These are phyloP conservation scores for Skeletonema potamos DNA, from an alignment of 108 stramenopile species.

Conservation along the genomic window DNA sequence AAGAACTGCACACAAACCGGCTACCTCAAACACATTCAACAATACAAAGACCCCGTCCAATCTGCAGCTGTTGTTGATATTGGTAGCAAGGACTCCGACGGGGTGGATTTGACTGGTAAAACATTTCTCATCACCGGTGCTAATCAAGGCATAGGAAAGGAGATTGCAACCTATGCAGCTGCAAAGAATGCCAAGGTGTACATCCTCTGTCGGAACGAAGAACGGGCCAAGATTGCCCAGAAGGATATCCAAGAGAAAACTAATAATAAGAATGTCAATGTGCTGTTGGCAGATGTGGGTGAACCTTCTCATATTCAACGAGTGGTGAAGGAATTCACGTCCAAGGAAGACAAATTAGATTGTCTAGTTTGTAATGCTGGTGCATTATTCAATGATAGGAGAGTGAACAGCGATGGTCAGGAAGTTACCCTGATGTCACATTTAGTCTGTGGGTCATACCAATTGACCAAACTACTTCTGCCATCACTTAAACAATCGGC, in stretches of 20 bases:
- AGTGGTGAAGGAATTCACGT: conserved; percentile 55
- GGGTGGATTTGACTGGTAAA: conserved; percentile 69
- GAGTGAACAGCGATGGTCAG: conserved; percentile 76
- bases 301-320: conserved; percentile 63
- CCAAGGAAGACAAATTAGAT: conserved; percentile 71
- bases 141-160: conserved; percentile 88
- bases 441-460: conserved; percentile 79
- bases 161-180: conserved; percentile 81
- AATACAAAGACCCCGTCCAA: conserved; percentile 73
- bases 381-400: conserved; percentile 80
- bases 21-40: conserved; percentile 60
- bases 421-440: conserved; percentile 92
- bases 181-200: conserved; percentile 85
- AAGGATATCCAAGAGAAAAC: conserved; percentile 72
- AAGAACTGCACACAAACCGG: conserved; percentile 81
- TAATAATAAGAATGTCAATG: conserved; percentile 55
- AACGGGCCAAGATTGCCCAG: conserved; percentile 77
- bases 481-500: conserved; percentile 49
- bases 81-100: conserved; percentile 44
- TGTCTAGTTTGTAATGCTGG: conserved; percentile 93
- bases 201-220: conserved; percentile 89
- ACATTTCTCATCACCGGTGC: conserved; percentile 83
- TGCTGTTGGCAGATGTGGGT: conserved; percentile 65
- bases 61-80: conserved; percentile 39
- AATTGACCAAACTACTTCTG: conserved; percentile 71